These are phyloP conservation scores for Suillus brevipes DNA, from an alignment of 768 basidiomycete genomes.

Conservation along the genomic window DNA sequence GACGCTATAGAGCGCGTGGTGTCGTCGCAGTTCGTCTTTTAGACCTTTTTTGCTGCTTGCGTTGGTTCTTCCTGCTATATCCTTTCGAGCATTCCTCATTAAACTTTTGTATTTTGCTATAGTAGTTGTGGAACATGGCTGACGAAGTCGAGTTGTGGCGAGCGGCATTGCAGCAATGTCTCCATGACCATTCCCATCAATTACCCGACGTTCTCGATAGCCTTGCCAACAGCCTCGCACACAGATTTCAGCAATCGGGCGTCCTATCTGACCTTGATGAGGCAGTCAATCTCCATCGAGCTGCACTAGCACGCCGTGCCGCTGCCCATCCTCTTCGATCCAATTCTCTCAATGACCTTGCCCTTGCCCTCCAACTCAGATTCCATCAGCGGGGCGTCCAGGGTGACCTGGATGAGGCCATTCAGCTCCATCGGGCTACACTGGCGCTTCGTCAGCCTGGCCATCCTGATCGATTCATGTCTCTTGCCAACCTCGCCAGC, in stretches of 20 bases:
- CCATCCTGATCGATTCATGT: conserved; percentile 15
- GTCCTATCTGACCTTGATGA: not conserved
- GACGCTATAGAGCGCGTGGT: not conserved
- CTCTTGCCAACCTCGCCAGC: conserved; percentile 16
- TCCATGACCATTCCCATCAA: not conserved
- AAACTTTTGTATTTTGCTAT: not conserved
- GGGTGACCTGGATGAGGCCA: not conserved
- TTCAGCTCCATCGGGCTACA: conserved; percentile 1
- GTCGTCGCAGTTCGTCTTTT: not conserved
- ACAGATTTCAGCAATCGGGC: conserved; percentile 21
- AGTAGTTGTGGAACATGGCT: not conserved
- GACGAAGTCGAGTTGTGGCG: not conserved
- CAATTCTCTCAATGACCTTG: not conserved
- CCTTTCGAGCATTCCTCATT: not conserved
- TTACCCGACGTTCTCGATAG: not conserved
- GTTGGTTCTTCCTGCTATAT: not conserved
- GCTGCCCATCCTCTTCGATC: not conserved
- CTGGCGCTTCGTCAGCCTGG: conserved; percentile 7
- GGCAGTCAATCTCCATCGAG: not conserved
- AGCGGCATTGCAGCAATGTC: not conserved
- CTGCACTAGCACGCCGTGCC: not conserved
- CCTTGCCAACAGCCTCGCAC: conserved; percentile 20
- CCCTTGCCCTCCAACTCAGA: not conserved
- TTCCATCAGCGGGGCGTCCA: not conserved
- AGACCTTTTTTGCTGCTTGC: not conserved